phyloP scores from a whole-genome alignment of 2,329 filamentous ascomycete genomes.

The Penicillium sp. region DNA sequence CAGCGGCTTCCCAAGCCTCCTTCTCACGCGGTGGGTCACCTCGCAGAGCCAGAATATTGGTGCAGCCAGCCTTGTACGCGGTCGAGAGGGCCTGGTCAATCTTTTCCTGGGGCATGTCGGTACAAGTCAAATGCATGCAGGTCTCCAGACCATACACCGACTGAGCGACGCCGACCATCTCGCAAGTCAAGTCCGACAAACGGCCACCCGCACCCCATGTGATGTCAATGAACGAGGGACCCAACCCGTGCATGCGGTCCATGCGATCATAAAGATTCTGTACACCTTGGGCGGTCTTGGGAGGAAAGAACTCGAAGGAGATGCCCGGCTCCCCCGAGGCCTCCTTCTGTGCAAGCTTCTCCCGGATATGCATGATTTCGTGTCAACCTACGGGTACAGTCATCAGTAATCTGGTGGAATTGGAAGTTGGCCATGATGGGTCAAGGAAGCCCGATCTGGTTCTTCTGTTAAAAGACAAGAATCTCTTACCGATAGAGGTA shows the following conservation, averaged over 20 bases:
- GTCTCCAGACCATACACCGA: constrained; percentile 95
- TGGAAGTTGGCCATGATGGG: background rate
- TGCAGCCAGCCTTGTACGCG: constrained; percentile 93
- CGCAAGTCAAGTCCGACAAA: constrained; percentile 87
- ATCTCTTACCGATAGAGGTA: background rate
- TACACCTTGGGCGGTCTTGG: constrained; percentile 85
- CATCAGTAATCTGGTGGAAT: constrained; percentile 1
- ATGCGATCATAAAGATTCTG: constrained; percentile 99
- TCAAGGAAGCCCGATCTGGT: background rate
- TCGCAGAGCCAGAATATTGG: constrained; percentile 90
- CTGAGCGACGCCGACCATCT: constrained; percentile 97
- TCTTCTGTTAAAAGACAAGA: background rate
- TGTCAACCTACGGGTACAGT: constrained; percentile 13
- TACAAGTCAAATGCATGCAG: constrained; percentile 98
- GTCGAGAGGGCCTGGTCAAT: constrained; percentile 84
- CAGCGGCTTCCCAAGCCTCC: constrained; percentile 87
- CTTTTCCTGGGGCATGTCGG: constrained; percentile 92
- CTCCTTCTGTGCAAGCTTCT: constrained; percentile 83
- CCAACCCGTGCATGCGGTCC: constrained; percentile 96
- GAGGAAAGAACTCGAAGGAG: constrained; percentile 99
- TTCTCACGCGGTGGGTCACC: constrained; percentile 93
- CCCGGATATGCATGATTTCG: constrained; percentile 85
- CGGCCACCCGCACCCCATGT: constrained; percentile 97
- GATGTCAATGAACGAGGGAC: constrained; percentile 94
- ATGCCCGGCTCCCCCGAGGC: constrained; percentile 80